Conservation (phyloP, 2,329 filamentous ascomycete species). For the Fusarium bactridioides region DNA sequence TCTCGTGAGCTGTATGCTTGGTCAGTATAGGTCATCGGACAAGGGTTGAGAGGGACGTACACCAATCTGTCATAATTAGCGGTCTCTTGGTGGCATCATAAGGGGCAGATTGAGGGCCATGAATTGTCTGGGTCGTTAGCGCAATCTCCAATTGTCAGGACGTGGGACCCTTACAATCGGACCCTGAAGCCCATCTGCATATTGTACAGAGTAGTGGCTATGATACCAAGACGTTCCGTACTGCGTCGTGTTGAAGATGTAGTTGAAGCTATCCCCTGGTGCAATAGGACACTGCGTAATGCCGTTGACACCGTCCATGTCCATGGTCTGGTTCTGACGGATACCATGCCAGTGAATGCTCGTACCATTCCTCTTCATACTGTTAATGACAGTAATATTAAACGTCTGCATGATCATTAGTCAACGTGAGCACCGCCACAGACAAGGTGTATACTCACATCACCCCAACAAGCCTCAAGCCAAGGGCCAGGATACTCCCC, state of each 20-base stretch:
- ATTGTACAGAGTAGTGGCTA: constrained; percentile 36
- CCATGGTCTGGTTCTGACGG: constrained; percentile 26
- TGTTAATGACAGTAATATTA: constrained; percentile 29
- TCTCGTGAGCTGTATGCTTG: constrained; percentile 4
- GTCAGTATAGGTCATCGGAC: neutral
- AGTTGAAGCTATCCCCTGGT: constrained; percentile 24
- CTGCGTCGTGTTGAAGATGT: constrained; percentile 27
- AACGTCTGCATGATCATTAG: neutral
- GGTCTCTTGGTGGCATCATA: constrained; percentile 29
- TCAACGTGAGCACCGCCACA: accelerated
- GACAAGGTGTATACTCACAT: neutral
- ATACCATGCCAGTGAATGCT: constrained; percentile 39
- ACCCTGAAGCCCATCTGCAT: constrained; percentile 33
- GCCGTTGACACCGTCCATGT: constrained; percentile 38
- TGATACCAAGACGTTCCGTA: constrained; percentile 40
- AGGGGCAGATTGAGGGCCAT: constrained; percentile 27
- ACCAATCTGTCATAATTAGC: constrained; percentile 31
- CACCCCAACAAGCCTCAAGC: constrained; percentile 44
- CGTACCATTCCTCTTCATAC: constrained; percentile 26
- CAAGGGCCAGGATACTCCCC: constrained; percentile 40
- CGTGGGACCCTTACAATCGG: constrained; percentile 2
- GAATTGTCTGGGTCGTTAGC: constrained; percentile 19
- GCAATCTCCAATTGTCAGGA: accelerated
- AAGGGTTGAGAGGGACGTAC: neutral
- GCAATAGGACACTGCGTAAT: constrained; percentile 36